phyloP scores from a whole-genome alignment of 305 asterid species.

The Solanum hybrid region DNA sequence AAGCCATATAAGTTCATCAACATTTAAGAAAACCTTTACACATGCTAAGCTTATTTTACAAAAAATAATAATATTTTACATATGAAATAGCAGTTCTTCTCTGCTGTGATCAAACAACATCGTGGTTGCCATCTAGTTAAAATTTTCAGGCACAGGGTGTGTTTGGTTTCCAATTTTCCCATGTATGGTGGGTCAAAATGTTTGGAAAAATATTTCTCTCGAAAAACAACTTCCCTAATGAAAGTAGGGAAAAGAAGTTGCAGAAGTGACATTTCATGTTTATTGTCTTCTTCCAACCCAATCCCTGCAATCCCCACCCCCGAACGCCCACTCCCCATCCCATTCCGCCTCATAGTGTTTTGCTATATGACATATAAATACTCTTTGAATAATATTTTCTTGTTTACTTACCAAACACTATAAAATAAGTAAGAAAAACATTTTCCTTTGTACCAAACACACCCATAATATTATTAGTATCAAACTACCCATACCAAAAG shows the following conservation, averaged over 20 bases:
- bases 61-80: neutral
- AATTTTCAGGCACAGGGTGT: neutral
- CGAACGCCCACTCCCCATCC: neutral
- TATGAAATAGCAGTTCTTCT: neutral
- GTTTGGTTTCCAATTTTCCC: neutral
- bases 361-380: neutral
- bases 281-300: neutral
- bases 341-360: neutral
- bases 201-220: neutral
- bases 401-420: neutral
- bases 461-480: neutral
- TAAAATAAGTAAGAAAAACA: neutral
- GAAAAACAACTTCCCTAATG: neutral
- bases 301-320: neutral
- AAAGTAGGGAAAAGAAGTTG: neutral
- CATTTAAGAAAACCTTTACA: neutral
- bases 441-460: neutral
- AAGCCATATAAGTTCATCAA: neutral
- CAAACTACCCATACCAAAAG: neutral
- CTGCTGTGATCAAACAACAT: neutral
- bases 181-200: neutral
- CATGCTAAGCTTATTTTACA: neutral
- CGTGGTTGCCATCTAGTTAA: neutral
- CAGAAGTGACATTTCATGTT: neutral
- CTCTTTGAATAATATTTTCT: neutral